A percentile compares a stretch with the other conserved stretches of the same genome.
Conservation (phyloP, 1,284 basidiomycete species). For the Ustilago sp. region DNA sequence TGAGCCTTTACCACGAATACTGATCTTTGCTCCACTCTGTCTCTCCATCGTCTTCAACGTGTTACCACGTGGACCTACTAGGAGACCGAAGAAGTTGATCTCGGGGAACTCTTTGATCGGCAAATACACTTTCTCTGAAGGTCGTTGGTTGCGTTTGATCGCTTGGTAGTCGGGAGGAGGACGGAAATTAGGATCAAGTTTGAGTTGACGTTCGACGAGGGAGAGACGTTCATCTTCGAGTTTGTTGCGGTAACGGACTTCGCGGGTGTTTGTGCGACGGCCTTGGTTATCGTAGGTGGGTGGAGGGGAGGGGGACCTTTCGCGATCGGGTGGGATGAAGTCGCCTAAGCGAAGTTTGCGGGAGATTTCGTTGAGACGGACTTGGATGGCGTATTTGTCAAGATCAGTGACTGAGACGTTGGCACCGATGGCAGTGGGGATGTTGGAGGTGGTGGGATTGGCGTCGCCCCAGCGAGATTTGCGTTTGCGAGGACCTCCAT, state of each 20-base stretch:
- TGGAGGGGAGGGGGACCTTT: conserved; percentile 93
- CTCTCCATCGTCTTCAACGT: conserved; percentile 99
- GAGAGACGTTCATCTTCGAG: conserved; percentile 95
- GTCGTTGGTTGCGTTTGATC: conserved; percentile 82
- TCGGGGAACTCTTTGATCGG: conserved; percentile 99
- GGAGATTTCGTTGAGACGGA: conserved; percentile 92
- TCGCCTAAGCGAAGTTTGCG: conserved; percentile 92
- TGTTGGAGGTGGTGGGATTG: conserved; percentile 47
- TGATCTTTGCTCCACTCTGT: conserved; percentile 97
- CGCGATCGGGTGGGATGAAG: conserved; percentile 93
- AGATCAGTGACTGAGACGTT: conserved; percentile 63
- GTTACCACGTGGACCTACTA: conserved; percentile 98
- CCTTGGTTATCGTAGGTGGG: conserved; percentile 97
- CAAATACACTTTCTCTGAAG: conserved; percentile 92
- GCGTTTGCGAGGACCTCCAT: conserved; percentile 61
- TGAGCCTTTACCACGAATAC: conserved; percentile 96
- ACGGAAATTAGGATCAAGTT: conserved; percentile 95
- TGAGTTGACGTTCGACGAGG: conserved; percentile 94
- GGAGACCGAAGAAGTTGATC: conserved; percentile 98
- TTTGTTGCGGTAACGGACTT: conserved; percentile 96
- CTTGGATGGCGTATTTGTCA: conserved; percentile 68
- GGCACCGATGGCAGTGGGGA: conserved; percentile 63
- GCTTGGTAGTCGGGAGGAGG: conserved; percentile 92
- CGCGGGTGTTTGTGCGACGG: conserved; percentile 96
- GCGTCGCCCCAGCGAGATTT: conserved; percentile 68